Evolutionary conservation across 306 rosid species (phyloP), one percentile per base, ranked within the genome.

Genomic region (Heteromeles arbutifolia): DNA sequence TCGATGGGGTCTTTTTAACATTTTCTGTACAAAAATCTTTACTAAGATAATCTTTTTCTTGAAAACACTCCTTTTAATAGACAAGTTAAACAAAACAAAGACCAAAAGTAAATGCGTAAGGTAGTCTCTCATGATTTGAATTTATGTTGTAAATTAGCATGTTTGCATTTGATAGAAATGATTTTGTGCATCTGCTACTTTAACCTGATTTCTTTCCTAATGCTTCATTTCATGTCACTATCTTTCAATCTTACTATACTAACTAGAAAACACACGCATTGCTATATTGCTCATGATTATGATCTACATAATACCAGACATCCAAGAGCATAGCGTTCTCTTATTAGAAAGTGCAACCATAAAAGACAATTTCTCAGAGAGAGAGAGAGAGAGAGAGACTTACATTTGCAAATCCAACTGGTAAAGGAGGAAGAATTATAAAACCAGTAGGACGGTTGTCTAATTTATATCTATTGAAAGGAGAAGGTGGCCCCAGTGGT

Each of bases 381-480:
- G 54, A 43, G 29, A 2, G 32, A 18, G 29, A 25, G 48, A 56
- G 65, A 69, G 73, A 39, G 79, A 67, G 59, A 83, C 97, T 87
- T 88, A 94, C 98, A 83, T 84, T 86, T 56, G 91, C 86, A 78
- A 94, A 82, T 82, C 92, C 94, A 45, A 70, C 74, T 10, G 97
- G 97, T 82, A 94, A 87, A 74, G 97, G 97, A 11, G 97, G 87
- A 74, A 84, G 71, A 85, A 93, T 84, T 84, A 80, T 90, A 83
- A 93, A 93, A 73, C 86, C 90, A 58, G 92, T 77, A 48, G 96
- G 92, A 74, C 91, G 96, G 72, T 92, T 87, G 79, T 90, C 97
- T 82, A 88, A 76, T 86, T 91, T 93, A 88, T 87, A 89, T 83
- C 92, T 85, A 76, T 90, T 92, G 72, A 67, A 22, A 21, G 77